phyloP scores from a whole-genome alignment of 495 filamentous ascomycete genomes.

The Saxophila tyrrhenica region DNA sequence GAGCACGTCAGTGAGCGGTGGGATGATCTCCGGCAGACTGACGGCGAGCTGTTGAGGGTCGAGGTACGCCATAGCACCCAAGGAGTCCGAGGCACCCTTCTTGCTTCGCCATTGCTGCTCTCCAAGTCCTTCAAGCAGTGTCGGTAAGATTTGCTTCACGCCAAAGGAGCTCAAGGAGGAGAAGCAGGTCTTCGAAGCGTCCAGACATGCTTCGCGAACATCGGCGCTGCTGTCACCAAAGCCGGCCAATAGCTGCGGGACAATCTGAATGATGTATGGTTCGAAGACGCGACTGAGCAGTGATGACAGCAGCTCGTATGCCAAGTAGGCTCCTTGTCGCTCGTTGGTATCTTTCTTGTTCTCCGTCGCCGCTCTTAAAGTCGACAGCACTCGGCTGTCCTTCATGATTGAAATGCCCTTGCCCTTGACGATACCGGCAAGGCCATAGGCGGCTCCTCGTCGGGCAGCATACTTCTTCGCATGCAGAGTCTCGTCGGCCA shows the following conservation, averaged over 20 bases:
- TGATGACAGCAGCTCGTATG: constrained; percentile 77
- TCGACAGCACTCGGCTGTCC: constrained; percentile 75
- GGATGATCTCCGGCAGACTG: constrained; percentile 91
- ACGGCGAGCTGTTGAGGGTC: constrained; percentile 87
- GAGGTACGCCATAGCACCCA: constrained; percentile 96
- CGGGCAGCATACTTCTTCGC: constrained; percentile 83
- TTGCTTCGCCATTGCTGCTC: constrained; percentile 97
- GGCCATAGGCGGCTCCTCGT: constrained; percentile 86
- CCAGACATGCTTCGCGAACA: constrained; percentile 83
- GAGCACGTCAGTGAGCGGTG: constrained; percentile 80
- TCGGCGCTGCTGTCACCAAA: constrained; percentile 84
- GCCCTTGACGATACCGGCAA: constrained; percentile 80
- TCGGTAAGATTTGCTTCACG: constrained; percentile 87
- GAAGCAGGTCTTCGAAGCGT: constrained; percentile 90
- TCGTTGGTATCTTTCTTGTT: constrained; percentile 86
- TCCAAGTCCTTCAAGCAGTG: constrained; percentile 81
- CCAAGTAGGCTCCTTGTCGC: constrained; percentile 78
- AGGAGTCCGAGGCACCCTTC: constrained; percentile 89
- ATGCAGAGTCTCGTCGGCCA: constrained; percentile 66
- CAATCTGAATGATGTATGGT: constrained; percentile 89
- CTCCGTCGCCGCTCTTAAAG: constrained; percentile 64
- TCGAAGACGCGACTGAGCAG: constrained; percentile 83
- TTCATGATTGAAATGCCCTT: constrained; percentile 70
- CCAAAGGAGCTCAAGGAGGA: constrained; percentile 86
- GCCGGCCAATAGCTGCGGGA: constrained; percentile 75